Base-by-base conservation (phyloP, 805 yeast species). In the Kuraishia floccosa region DNA sequence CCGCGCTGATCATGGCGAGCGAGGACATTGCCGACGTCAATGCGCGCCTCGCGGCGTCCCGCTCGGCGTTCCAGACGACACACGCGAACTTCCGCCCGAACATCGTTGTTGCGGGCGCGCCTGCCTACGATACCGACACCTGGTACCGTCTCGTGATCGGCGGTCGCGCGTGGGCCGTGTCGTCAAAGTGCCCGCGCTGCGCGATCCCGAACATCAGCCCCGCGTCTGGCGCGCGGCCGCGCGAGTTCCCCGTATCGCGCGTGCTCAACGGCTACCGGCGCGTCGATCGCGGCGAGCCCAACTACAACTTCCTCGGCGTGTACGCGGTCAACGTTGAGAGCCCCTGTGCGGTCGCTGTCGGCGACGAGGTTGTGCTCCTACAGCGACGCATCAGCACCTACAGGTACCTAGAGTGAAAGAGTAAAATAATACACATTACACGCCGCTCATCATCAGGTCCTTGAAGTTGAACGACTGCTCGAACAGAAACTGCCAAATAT, bases 111-210 rank as follows among this genome's bases (percentile, higher is more conserved):
- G n/a, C n/a, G n/a, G n/a, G n/a, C n/a, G n/a, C n/a, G n/a, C n/a
- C n/a, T n/a, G n/a, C n/a, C n/a, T n/a, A 44, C 27, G 47, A 33
- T 7, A 52, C 47, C 22, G 57, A 52, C 27, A 24, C 34, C 13
- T 50, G 49, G 40, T 35, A 35, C 27, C 35, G 36, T 15, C 44
- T 50, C 31, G 46, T 42, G 14, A 36, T 48, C 8, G 27, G 42
- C 4, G 24, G 19, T 6, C 17, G 17, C 11, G 19, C 21, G 9
- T 48, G 49, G 36, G 34, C 37, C 3, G 42, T 44, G 1, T 37
- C 50, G 9, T 35, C 43, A 29, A 50, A 48, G 32, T 50, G 56
- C 32, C 35, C 47, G 4, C 37, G 56, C 25, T 50, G 57, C 22
- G 25, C 41, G 4, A 34, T 48, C 17, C 54, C 54, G 5, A 52